Evolutionary conservation across 768 basidiomycete species (phyloP).

Genomic region (Psilocybe sp.): DNA sequence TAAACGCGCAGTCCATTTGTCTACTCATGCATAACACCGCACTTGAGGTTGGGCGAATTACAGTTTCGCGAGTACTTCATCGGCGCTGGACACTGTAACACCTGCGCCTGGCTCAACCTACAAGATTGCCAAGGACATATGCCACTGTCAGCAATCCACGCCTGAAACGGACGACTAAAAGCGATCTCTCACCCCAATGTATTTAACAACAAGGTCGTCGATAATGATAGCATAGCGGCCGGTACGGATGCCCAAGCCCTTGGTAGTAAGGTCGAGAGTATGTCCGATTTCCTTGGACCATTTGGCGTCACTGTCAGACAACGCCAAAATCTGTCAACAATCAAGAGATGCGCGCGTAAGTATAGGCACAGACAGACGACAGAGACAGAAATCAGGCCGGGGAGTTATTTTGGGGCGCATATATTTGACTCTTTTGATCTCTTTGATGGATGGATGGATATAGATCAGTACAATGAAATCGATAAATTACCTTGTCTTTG

Average conservation of each 20-base stretch:
- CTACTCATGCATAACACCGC: too few relatives aligned
- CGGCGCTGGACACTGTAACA: constrained; percentile 56
- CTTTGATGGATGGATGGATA: background rate
- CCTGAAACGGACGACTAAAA: background rate
- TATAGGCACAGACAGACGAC: too few relatives aligned
- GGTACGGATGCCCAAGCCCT: constrained; percentile 57
- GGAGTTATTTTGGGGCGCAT: background rate
- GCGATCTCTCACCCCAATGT: constrained; percentile 46
- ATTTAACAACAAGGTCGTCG: constrained; percentile 69
- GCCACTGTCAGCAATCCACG: background rate
- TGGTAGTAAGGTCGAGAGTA: constrained; percentile 45
- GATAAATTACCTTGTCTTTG: constrained; percentile 57
- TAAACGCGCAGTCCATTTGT: background rate
- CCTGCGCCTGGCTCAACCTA: constrained; percentile 49
- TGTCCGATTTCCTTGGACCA: constrained; percentile 60
- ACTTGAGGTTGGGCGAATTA: constrained; percentile 13
- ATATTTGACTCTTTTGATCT: background rate
- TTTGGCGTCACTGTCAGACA: constrained; percentile 51
- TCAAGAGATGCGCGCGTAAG: background rate
- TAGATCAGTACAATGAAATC: background rate
- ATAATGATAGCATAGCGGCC: constrained; percentile 61
- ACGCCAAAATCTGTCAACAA: constrained; percentile 47
- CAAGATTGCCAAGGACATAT: constrained; percentile 5
- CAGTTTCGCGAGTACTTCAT: constrained; percentile 52
- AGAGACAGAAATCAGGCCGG: background rate